Evolutionary conservation across 768 basidiomycete species (phyloP).

Genomic region (Auriscalpium microsporum): DNA sequence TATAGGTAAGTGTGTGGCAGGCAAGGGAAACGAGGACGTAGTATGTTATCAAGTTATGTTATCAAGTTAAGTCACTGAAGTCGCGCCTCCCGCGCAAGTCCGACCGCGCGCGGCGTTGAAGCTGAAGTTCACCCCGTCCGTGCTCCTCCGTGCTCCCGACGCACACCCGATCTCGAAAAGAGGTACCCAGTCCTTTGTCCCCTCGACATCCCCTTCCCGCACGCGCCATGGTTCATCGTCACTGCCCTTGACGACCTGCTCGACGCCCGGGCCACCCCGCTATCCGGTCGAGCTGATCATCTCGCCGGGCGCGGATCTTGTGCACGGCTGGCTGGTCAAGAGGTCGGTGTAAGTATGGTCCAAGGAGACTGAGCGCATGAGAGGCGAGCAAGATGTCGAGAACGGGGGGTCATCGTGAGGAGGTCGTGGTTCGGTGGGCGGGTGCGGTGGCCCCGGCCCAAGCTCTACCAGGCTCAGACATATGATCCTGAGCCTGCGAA

Average conservation of each 20-base stretch:
- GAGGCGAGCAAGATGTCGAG: slow-evolving; percentile 74
- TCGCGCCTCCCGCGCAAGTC: too few relatives aligned
- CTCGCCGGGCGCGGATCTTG: slow-evolving; percentile 75
- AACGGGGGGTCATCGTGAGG: slow-evolving; percentile 72
- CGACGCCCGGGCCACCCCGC: slow-evolving; percentile 75
- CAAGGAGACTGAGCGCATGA: slow-evolving; percentile 76
- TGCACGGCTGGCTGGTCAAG: slow-evolving; percentile 70
- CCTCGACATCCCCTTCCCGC: slow-evolving; percentile 84
- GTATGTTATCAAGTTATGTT: too few relatives aligned
- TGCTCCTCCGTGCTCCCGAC: slow-evolving; percentile 89
- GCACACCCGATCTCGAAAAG: slow-evolving; percentile 76
- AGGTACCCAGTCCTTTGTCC: slow-evolving; percentile 63
- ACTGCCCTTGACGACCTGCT: slow-evolving; percentile 81
- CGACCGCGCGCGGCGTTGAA: too few relatives aligned
- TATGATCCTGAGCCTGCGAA: too few relatives aligned
- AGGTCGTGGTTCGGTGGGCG: slow-evolving; percentile 92
- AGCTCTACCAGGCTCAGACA: too few relatives aligned
- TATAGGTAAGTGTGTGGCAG: slow-evolving; percentile 4
- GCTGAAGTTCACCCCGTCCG: too few relatives aligned
- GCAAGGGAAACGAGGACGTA: slow-evolving; percentile 23
- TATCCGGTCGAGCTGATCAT: slow-evolving; percentile 85
- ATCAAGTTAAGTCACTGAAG: too few relatives aligned
- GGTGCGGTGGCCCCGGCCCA: slow-evolving; percentile 70
- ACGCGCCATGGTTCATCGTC: slow-evolving; percentile 90
- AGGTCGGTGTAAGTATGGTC: slow-evolving; percentile 79